These are phyloP conservation scores for Trametes cubensis DNA, from an alignment of 768 basidiomycete genomes.

Conservation along the genomic window DNA sequence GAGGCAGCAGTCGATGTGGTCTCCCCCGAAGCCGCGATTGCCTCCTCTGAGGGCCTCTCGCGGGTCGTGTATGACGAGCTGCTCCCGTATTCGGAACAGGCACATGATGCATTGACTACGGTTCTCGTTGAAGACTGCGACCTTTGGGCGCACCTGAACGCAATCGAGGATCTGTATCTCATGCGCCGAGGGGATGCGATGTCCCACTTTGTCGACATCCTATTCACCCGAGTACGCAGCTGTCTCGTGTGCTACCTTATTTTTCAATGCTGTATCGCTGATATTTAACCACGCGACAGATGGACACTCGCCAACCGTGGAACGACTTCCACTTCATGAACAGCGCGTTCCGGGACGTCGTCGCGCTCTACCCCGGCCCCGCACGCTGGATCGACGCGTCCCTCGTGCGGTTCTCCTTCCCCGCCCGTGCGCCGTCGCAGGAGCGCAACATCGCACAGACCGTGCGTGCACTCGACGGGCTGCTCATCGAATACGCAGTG, in stretches of 20 bases:
- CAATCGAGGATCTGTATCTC: slow-evolving; percentile 70
- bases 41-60: slow-evolving; percentile 63
- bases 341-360: slow-evolving; percentile 69
- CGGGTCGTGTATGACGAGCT: slow-evolving; percentile 65
- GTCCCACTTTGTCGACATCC: slow-evolving; percentile 69
- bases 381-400: slow-evolving; percentile 62
- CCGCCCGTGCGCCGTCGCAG: slow-evolving; percentile 44
- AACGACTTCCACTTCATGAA: slow-evolving; percentile 85
- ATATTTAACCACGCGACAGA: slow-evolving; percentile 43
- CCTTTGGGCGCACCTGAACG: slow-evolving; percentile 59
- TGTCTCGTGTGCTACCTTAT: not conserved
- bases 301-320: slow-evolving; percentile 75
- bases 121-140: slow-evolving; percentile 69
- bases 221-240: slow-evolving; percentile 68
- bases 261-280: not conserved
- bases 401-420: slow-evolving; percentile 71
- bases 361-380: slow-evolving; percentile 48
- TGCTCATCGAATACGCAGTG: slow-evolving; percentile 76
- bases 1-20: not conserved
- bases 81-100: slow-evolving; percentile 54
- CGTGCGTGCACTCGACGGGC: slow-evolving; percentile 64
- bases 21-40: slow-evolving; percentile 1
- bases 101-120: slow-evolving; percentile 54
- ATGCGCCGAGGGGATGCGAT: slow-evolving; percentile 81
- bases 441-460: slow-evolving; percentile 52